These are phyloP conservation scores for Fusarium sp. DNA, from an alignment of 2,329 filamentous ascomycete genomes.

Conservation along the genomic window DNA sequence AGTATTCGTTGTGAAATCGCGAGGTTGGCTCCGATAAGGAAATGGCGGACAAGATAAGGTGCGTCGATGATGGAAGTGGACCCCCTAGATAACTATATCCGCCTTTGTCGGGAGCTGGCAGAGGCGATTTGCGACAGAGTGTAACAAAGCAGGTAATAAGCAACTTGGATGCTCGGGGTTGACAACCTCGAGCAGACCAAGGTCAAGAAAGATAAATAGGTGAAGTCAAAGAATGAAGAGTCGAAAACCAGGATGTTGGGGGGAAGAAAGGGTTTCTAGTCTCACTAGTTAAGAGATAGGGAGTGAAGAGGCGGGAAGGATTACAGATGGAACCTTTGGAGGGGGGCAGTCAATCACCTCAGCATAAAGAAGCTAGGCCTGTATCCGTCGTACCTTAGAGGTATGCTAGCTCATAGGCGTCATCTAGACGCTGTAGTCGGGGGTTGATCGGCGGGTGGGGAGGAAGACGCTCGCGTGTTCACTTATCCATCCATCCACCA, in stretches of 20 bases:
- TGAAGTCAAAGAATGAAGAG: conserved; percentile 6
- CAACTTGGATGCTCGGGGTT: conserved; percentile 17
- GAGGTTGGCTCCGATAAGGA: conserved; percentile 43
- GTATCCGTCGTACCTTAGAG: conserved; percentile 38
- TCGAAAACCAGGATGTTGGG: conserved; percentile 14
- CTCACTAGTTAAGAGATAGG: conserved; percentile 27
- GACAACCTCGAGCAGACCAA: conserved; percentile 19
- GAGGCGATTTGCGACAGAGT: conserved; percentile 32
- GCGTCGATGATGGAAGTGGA: conserved; percentile 45
- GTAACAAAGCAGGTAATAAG: conserved; percentile 12
- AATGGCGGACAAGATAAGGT: conserved; percentile 46
- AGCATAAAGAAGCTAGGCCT: conserved; percentile 25
- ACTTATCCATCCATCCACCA: conserved; percentile 34
- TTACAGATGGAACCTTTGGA: conserved; percentile 21
- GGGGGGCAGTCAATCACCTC: conserved; percentile 26
- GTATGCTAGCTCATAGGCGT: conserved; percentile 41
- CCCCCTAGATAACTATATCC: conserved; percentile 33
- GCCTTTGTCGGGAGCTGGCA: conserved; percentile 39
- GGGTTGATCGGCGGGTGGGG: conserved; percentile 41
- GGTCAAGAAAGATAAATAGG: conserved; percentile 1
- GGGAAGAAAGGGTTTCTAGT: conserved; percentile 16
- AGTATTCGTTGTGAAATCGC: conserved; percentile 20
- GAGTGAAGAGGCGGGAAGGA: conserved; percentile 26
- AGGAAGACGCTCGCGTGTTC: conserved; percentile 40
- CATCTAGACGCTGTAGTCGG: conserved; percentile 39